Conservation (phyloP, 805 yeast species). For the Brettanomyces anomalus region DNA sequence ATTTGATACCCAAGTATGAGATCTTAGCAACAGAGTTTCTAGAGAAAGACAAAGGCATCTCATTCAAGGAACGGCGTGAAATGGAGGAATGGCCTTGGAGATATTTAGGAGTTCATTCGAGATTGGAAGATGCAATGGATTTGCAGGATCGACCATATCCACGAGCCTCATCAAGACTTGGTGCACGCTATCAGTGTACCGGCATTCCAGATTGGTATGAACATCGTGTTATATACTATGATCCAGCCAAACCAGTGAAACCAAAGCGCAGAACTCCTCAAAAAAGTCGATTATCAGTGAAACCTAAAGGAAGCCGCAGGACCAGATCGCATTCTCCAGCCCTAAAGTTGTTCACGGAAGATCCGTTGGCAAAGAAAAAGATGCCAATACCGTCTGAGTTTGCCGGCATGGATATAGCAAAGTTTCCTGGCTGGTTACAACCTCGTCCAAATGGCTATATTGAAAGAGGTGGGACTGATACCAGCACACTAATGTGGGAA, state of each 20-base stretch:
- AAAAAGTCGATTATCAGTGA: conserved; percentile 7
- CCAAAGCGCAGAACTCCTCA: neutral
- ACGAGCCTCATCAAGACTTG: conserved; percentile 68
- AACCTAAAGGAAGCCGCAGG: conserved; percentile 19
- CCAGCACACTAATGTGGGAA: conserved; percentile 62
- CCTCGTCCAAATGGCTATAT: conserved; percentile 72
- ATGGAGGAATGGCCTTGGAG: conserved; percentile 77
- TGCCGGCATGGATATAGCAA: conserved; percentile 30
- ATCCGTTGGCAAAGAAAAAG: conserved; percentile 6
- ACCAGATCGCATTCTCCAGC: conserved; percentile 10
- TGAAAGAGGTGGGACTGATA: conserved; percentile 73
- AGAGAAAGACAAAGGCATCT: conserved; percentile 31
- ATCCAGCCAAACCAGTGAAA: conserved; percentile 12
- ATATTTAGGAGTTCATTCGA: conserved; percentile 68
- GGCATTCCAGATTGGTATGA: conserved; percentile 57
- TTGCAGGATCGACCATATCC: conserved; percentile 73
- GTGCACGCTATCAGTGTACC: conserved; percentile 64
- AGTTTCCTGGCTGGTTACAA: conserved; percentile 68
- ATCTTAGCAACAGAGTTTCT: conserved; percentile 46
- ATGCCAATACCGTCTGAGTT: conserved; percentile 37
- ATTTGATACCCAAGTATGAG: conserved; percentile 40
- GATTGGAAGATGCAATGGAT: conserved; percentile 70
- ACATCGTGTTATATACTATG: conserved; percentile 62
- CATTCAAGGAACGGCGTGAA: conserved; percentile 39
- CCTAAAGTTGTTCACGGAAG: conserved; percentile 5